Conservation (phyloP, 768 basidiomycete species). For the Fistulinella prunicolor region DNA sequence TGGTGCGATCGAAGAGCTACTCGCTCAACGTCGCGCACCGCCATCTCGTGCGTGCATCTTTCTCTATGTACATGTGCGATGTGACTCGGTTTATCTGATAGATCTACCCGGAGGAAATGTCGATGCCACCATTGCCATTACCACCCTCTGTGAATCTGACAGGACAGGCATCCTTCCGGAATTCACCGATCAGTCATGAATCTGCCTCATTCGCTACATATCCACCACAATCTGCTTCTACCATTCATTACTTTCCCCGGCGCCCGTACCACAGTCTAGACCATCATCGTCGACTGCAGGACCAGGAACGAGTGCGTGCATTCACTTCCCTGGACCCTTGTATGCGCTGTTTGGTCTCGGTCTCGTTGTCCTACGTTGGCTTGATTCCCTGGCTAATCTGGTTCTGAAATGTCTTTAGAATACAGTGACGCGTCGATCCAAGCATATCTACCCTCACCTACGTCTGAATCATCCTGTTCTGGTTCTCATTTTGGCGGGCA, state of each 20-base stretch:
- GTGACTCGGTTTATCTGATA: too few species aligned
- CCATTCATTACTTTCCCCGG: not conserved
- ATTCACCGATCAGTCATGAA: too few species aligned
- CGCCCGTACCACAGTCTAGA: not conserved
- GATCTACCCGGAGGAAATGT: too few species aligned
- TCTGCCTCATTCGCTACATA: too few species aligned
- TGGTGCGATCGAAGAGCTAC: constrained; percentile 17
- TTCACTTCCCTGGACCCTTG: not conserved
- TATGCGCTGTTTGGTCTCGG: not conserved
- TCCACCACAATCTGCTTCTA: too few species aligned
- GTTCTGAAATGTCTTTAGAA: constrained; percentile 8
- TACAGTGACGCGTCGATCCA: constrained; percentile 13
- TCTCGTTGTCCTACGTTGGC: not conserved
- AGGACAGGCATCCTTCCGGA: too few species aligned
- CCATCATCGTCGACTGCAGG: not conserved
- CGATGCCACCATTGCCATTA: too few species aligned
- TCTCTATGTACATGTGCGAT: not conserved
- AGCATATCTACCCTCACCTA: not conserved
- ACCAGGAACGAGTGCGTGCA: constrained; percentile 6
- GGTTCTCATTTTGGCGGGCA: not conserved
- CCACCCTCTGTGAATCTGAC: too few species aligned
- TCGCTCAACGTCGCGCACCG: constrained; percentile 4
- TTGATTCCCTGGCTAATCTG: not conserved
- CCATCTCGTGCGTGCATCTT: constrained; percentile 12
- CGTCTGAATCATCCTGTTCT: not conserved